These are phyloP conservation scores for Madurella mycetomatis DNA, from an alignment of 2,329 filamentous ascomycete species.

Conservation along the genomic window DNA sequence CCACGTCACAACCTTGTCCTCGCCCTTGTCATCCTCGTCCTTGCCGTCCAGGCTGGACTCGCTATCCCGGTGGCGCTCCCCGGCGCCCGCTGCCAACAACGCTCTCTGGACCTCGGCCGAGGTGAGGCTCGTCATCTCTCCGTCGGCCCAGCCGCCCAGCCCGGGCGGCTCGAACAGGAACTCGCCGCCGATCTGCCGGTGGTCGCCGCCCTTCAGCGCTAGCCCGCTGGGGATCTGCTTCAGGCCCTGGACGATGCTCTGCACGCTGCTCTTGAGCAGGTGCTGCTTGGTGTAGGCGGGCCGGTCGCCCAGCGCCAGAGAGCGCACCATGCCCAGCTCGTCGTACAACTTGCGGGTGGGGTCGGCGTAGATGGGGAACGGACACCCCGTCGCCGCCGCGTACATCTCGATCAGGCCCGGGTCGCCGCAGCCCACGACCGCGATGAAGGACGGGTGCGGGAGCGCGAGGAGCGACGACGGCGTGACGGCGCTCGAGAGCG, in stretches of 20 bases:
- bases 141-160: not conserved
- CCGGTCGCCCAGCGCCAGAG: conserved; percentile 52
- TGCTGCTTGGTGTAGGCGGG: conserved; percentile 62
- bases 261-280: conserved; percentile 45
- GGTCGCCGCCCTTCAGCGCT: conserved; percentile 60
- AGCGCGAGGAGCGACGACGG: conserved; percentile 46
- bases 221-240: conserved; percentile 54
- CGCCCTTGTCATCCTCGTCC: conserved; percentile 27
- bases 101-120: conserved; percentile 30
- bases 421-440: conserved; percentile 68
- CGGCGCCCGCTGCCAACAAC: not conserved
- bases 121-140: conserved; percentile 17
- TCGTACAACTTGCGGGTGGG: conserved; percentile 63
- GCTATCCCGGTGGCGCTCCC: not conserved
- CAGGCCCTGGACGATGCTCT: conserved; percentile 56
- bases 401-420: conserved; percentile 66
- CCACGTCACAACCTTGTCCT: conserved; percentile 64
- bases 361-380: conserved; percentile 74
- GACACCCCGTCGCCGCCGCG: conserved; percentile 55
- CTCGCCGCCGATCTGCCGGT: conserved; percentile 69
- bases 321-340: conserved; percentile 64
- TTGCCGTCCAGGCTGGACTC: conserved; percentile 25
- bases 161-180: conserved; percentile 63
- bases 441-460: conserved; percentile 57
- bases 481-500: conserved; percentile 55